Conservation (phyloP, 2,329 filamentous ascomycete genomes). For the Aspergillus cejpii region DNA sequence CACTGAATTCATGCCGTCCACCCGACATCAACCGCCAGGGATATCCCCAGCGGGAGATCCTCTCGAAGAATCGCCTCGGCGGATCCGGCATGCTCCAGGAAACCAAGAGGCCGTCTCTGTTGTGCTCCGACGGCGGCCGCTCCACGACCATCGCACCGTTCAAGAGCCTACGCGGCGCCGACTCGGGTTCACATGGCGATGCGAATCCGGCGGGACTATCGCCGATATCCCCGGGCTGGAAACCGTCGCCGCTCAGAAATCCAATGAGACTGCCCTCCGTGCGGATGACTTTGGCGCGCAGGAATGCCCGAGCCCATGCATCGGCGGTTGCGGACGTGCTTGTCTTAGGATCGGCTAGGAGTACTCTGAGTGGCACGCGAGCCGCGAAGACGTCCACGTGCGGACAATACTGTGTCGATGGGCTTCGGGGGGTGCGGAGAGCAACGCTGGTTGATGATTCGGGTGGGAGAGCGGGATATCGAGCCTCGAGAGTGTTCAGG, state of each 20-base stretch:
- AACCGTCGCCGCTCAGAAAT: slow-evolving; percentile 7
- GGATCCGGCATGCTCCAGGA: slow-evolving; percentile 17
- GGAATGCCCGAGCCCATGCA: slow-evolving; percentile 21
- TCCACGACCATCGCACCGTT: slow-evolving; percentile 18
- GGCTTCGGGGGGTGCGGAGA: slow-evolving; percentile 12
- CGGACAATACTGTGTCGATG: slow-evolving; percentile 17
- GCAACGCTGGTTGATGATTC: slow-evolving; percentile 15
- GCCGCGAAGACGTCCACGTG: slow-evolving; percentile 25
- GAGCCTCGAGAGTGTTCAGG: slow-evolving; percentile 20
- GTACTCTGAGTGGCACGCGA: slow-evolving; percentile 14
- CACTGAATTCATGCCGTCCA: slow-evolving; percentile 24
- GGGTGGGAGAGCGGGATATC: slow-evolving; percentile 21
- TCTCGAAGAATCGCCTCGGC: slow-evolving; percentile 22
- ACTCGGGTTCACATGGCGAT: neutral
- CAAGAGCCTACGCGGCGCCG: slow-evolving; percentile 13
- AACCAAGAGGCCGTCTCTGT: slow-evolving; percentile 18
- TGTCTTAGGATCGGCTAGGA: slow-evolving; percentile 6
- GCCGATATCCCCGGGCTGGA: slow-evolving; percentile 19
- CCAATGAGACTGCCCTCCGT: slow-evolving; percentile 16
- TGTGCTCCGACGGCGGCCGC: slow-evolving; percentile 3
- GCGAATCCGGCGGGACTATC: slow-evolving; percentile 9
- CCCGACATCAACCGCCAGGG: slow-evolving; percentile 25
- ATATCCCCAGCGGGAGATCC: slow-evolving; percentile 24
- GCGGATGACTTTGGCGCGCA: slow-evolving; percentile 13
- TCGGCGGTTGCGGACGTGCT: slow-evolving; percentile 8